These are phyloP conservation scores for Xylaria acuta DNA, from an alignment of 495 filamentous ascomycete species.

Conservation along the genomic window DNA sequence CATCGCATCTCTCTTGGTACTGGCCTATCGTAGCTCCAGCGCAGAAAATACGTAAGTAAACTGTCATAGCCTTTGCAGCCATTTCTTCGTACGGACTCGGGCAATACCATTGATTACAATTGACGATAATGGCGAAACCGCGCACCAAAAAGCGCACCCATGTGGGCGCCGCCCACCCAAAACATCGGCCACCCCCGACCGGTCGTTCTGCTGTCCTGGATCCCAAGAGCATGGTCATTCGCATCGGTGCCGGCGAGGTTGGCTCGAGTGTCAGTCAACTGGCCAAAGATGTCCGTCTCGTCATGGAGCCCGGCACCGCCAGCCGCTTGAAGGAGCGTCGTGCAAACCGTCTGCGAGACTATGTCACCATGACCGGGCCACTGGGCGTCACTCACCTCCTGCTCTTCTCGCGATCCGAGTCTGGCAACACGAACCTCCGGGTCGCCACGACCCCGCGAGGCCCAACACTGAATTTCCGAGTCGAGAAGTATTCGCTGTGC, in stretches of 20 bases:
- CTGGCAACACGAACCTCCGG: conserved; percentile 91
- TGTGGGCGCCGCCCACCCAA: conserved; percentile 69
- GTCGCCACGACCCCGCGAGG: conserved; percentile 88
- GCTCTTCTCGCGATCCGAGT: conserved; percentile 87
- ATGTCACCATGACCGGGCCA: conserved; percentile 93
- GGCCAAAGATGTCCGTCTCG: conserved; percentile 85
- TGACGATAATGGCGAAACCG: conserved; percentile 72
- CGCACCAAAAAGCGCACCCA: conserved; percentile 92
- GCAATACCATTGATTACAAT: background rate
- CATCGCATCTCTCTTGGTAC: background rate
- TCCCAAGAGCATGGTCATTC: conserved; percentile 98
- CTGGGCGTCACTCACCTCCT: conserved; percentile 93
- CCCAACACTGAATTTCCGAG: conserved; percentile 90
- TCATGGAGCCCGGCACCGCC: conserved; percentile 97
- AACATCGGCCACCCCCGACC: conserved; percentile 39
- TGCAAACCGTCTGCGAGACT: conserved; percentile 89
- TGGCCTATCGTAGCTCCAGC: background rate
- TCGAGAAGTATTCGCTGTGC: conserved; percentile 95
- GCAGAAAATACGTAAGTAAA: background rate
- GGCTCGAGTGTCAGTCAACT: conserved; percentile 90
- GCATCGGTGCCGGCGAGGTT: conserved; percentile 92
- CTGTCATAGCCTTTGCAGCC: background rate
- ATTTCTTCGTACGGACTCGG: background rate
- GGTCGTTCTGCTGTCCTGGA: conserved; percentile 56
- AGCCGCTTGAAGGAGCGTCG: conserved; percentile 85